phyloP scores from a whole-genome alignment of 768 basidiomycete species.

The Kwoniella dejecticola region DNA sequence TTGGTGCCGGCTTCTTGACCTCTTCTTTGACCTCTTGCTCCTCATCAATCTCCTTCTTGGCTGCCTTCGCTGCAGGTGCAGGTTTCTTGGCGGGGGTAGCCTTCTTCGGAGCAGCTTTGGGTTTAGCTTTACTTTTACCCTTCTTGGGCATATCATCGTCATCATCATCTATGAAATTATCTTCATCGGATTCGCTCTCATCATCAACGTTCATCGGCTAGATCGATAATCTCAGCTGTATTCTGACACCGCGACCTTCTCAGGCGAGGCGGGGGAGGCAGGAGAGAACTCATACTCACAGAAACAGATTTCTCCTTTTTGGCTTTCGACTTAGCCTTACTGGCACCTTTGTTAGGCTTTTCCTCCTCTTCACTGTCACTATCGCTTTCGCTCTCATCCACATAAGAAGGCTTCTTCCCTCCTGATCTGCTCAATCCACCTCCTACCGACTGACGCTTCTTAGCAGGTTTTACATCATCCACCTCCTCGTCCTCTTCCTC shows the following conservation, averaged over 20 bases:
- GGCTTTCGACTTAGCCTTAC: not conserved
- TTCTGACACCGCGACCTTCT: no score
- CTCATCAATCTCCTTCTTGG: conserved; percentile 22
- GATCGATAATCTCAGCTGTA: conserved; percentile 8
- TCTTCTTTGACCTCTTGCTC: conserved; percentile 26
- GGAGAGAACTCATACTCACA: conserved; percentile 26
- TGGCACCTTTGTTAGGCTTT: conserved; percentile 16
- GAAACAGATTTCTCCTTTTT: conserved; percentile 26
- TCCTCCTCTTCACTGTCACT: conserved; percentile 26
- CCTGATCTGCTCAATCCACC: conserved; percentile 5
- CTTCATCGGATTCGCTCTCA: conserved; percentile 17
- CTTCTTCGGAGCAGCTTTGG: conserved; percentile 27
- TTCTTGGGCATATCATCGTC: conserved; percentile 34
- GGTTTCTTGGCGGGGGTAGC: conserved; percentile 29
- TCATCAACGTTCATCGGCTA: conserved; percentile 45
- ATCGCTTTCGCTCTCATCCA: conserved; percentile 18
- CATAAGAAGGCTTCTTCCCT: conserved; percentile 24
- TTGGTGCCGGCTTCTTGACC: conserved; percentile 52
- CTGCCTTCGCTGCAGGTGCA: conserved; percentile 17
- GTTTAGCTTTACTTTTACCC: conserved; percentile 31
- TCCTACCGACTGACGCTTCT: conserved; percentile 32
- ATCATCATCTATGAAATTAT: conserved; percentile 38
- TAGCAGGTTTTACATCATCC: conserved; percentile 36
- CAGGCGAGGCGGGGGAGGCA: no score
- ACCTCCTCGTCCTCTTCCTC: conserved; percentile 22